These are phyloP conservation scores for Trichoderma gamsii DNA, from an alignment of 495 filamentous ascomycete species.

Conservation along the genomic window DNA sequence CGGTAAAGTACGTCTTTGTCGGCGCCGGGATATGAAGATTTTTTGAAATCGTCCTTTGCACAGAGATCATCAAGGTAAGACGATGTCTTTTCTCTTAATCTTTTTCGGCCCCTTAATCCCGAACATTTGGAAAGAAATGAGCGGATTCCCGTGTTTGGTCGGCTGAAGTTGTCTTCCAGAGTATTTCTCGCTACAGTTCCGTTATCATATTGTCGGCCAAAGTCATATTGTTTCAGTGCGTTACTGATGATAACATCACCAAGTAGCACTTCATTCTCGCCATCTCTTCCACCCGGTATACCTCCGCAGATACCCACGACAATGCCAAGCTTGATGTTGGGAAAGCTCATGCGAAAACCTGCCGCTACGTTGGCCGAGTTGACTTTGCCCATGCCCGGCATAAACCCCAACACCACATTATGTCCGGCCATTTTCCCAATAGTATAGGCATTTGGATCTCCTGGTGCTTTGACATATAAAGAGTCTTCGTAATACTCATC, in stretches of 20 bases:
- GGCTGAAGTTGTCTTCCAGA: background rate
- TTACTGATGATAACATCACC: constrained; percentile 43
- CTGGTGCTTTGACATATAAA: constrained; percentile 21
- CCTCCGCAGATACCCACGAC: constrained; percentile 32
- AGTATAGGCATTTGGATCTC: constrained; percentile 31
- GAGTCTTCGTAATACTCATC: constrained; percentile 28
- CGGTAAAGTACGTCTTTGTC: background rate
- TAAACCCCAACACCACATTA: constrained; percentile 30
- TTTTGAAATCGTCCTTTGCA: background rate
- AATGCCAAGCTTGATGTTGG: constrained; percentile 21
- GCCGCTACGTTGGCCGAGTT: constrained; percentile 27
- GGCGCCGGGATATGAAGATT: background rate
- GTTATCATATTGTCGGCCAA: background rate
- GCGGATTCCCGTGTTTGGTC: background rate
- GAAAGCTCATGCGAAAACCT: constrained; percentile 28
- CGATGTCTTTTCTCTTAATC: background rate
- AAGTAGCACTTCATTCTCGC: constrained; percentile 28
- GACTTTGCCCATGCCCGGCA: constrained; percentile 31
- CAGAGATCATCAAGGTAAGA: background rate
- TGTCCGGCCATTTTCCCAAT: constrained; percentile 31
- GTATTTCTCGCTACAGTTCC: background rate
- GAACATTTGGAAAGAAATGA: background rate
- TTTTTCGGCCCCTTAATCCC: background rate
- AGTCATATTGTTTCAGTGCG: constrained; percentile 26
- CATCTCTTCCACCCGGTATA: constrained; percentile 18